Conservation (phyloP, 2,329 filamentous ascomycete genomes). For the Venturia pyrina region DNA sequence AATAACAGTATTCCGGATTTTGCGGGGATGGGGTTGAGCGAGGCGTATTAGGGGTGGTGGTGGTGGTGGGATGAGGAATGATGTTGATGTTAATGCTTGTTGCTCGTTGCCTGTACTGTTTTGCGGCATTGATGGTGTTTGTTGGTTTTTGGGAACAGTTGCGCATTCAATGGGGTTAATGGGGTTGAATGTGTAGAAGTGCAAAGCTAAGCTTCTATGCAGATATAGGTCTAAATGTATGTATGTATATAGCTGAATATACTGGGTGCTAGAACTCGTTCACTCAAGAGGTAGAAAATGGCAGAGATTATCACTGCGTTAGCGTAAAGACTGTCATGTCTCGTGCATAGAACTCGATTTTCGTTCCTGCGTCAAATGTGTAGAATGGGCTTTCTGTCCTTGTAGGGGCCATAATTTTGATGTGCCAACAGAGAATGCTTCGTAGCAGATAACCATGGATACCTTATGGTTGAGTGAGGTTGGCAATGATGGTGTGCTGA, state of each 20-base stretch:
- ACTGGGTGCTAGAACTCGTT: too few species aligned
- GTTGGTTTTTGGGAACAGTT: background rate
- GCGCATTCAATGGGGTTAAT: background rate
- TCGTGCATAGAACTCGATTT: too few species aligned
- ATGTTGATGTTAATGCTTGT: background rate
- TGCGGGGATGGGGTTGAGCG: conserved; percentile 29
- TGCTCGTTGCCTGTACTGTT: background rate
- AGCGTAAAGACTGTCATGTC: too few species aligned
- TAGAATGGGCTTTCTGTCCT: too few species aligned
- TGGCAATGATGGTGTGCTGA: background rate
- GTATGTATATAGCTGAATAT: background rate
- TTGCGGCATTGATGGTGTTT: conserved; percentile 3
- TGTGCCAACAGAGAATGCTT: too few species aligned
- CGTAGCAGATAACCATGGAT: too few species aligned
- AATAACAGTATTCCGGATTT: conserved; percentile 29
- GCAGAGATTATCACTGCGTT: too few species aligned
- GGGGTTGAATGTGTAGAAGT: background rate
- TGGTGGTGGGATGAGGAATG: background rate
- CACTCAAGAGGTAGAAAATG: too few species aligned
- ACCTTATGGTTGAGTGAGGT: too few species aligned
- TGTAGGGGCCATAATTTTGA: too few species aligned
- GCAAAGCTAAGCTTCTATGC: background rate
- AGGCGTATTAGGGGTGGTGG: conserved; percentile 29
- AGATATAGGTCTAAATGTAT: background rate
- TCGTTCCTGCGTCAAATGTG: too few species aligned